These are phyloP conservation scores for Cadophora malorum DNA, from an alignment of 2,329 filamentous ascomycete genomes.

Conservation along the genomic window DNA sequence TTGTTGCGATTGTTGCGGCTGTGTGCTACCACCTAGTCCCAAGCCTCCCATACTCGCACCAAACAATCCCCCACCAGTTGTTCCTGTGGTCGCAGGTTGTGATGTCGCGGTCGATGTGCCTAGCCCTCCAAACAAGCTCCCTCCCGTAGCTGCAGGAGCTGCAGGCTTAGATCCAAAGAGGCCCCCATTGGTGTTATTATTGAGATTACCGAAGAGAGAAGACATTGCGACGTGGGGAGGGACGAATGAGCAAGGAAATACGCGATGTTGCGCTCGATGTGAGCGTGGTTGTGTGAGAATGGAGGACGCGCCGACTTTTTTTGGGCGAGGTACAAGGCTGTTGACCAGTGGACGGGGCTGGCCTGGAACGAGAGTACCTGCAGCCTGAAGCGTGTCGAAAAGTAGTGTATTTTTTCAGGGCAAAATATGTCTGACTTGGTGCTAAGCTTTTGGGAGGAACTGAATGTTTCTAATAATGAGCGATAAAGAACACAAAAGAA, in stretches of 20 bases:
- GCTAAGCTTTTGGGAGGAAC: background rate
- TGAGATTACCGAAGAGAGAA: constrained; percentile 34
- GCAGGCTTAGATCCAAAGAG: constrained; percentile 27
- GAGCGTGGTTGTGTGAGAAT: constrained; percentile 10
- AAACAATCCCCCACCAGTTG: constrained; percentile 23
- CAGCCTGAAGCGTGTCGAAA: background rate
- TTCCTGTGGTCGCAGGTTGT: constrained; percentile 18
- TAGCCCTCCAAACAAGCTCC: constrained; percentile 24
- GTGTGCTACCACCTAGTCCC: constrained; percentile 16
- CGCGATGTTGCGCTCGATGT: constrained; percentile 20
- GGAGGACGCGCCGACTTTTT: constrained; percentile 5
- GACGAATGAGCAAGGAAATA: constrained; percentile 7
- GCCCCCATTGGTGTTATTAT: constrained; percentile 20
- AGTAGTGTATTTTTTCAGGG: background rate
- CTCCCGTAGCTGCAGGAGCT: constrained; percentile 13
- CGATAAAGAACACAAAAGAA: background rate
- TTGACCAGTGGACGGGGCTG: constrained; percentile 4
- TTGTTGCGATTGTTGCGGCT: constrained; percentile 27
- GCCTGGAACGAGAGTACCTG: background rate
- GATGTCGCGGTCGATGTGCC: constrained; percentile 18
- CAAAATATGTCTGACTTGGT: background rate
- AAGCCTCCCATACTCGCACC: constrained; percentile 11
- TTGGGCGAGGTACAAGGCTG: constrained; percentile 9
- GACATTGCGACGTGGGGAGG: constrained; percentile 27
- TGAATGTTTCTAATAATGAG: background rate